phyloP scores from a whole-genome alignment of 139 green algal species.

The Ostreobium quekettii region DNA sequence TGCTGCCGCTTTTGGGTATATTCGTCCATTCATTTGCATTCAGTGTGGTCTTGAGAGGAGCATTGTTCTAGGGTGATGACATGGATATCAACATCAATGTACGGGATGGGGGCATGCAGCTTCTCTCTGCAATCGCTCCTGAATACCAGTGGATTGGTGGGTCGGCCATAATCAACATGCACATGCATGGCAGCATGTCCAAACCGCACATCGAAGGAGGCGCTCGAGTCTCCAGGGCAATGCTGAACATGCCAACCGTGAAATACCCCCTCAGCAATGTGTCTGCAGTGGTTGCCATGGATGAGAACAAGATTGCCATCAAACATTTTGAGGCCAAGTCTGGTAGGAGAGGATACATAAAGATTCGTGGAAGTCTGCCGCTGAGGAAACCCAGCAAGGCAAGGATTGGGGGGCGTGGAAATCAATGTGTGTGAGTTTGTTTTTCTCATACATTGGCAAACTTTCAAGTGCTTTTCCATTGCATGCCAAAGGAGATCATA shows the following conservation, averaged over 20 bases:
- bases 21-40: too few relatives aligned
- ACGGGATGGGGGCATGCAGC: slow-evolving; percentile 69
- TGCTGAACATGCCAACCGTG: slow-evolving; percentile 22
- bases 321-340: slow-evolving; percentile 57
- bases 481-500: slow-evolving; percentile 23
- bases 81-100: slow-evolving; percentile 53
- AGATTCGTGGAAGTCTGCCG: slow-evolving; percentile 50
- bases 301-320: slow-evolving; percentile 33
- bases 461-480: too few relatives aligned
- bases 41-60: too few relatives aligned
- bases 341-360: slow-evolving; percentile 53
- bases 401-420: too few relatives aligned
- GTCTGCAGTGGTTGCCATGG: slow-evolving; percentile 35
- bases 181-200: slow-evolving; percentile 31
- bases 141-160: slow-evolving; percentile 64
- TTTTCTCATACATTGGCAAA: too few relatives aligned
- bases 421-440: too few relatives aligned
- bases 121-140: slow-evolving; percentile 60
- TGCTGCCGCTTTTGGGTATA: too few relatives aligned
- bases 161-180: slow-evolving; percentile 51
- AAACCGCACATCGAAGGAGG: slow-evolving; percentile 34
- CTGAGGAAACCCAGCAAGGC: too few relatives aligned
- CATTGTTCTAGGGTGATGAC: too few relatives aligned
- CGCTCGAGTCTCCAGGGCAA: slow-evolving; percentile 27
- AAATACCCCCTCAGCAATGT: slow-evolving; percentile 45